Percentiles rank a stretch among this genome's conserved stretches.
These are phyloP conservation scores for Cucurbita maxima DNA, from an alignment of 306 rosid genomes.

Conservation along the genomic window DNA sequence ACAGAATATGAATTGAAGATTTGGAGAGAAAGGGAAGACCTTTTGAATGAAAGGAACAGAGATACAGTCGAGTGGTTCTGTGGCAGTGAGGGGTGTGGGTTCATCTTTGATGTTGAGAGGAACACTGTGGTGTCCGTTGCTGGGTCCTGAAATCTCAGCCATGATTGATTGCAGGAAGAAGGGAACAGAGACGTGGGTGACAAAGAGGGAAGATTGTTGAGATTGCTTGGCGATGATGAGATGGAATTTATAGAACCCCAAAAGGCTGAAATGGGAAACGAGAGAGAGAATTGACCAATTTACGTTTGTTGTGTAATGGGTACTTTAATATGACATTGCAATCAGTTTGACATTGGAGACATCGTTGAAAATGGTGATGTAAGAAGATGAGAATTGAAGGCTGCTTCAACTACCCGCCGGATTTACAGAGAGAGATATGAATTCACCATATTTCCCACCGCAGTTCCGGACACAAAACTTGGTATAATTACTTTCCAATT, in stretches of 20 bases:
- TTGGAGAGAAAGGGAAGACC: constrained; percentile 19
- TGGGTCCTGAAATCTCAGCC: constrained; percentile 29
- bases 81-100: not conserved
- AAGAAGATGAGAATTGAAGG: constrained; percentile 11
- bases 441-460: not conserved
- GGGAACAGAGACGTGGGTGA: not conserved
- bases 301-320: not conserved
- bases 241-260: not conserved
- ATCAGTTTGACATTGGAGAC: constrained; percentile 10
- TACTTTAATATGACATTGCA: not conserved
- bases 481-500: not conserved
- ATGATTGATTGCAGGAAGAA: constrained; percentile 11
- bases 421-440: constrained; percentile 16
- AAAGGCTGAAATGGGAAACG: not conserved
- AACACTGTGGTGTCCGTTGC: constrained; percentile 20
- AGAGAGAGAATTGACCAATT: not conserved
- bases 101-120: constrained; percentile 27
- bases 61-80: not conserved
- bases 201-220: not conserved
- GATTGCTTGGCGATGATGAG: not conserved
- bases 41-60: constrained; percentile 53
- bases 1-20: too few species aligned
- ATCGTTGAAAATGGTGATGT: constrained; percentile 19
- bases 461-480: not conserved
- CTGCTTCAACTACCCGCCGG: constrained; percentile 41